Base-by-base conservation (phyloP, 2,329 filamentous ascomycete genomes). In the Trichoderma afroharzianum region DNA sequence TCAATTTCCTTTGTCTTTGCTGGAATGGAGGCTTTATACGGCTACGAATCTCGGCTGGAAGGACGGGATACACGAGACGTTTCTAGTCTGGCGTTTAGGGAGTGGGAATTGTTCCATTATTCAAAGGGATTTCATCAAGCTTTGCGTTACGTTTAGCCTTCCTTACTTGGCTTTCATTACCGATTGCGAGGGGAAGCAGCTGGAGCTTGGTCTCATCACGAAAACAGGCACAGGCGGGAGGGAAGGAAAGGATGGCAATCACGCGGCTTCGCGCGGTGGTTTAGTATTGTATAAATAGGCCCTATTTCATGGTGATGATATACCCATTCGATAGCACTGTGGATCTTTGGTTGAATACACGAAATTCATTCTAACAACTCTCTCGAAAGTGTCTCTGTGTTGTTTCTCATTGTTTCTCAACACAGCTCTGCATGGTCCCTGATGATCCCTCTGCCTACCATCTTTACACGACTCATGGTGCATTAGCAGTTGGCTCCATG, bases 221-320 rank as follows among this genome's bases (percentile, higher is more conserved):
- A 69, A 68, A 57, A 66, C 36, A 70, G 62, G 68, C 30, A 59
- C 59, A 39, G 62, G 55, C 67, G 55, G 70, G 62, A 58, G 21
- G 57, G 63, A 61, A 39, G 63, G 70, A 57, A 57, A 32, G 63
- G 57, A 68, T 63, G 70, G 63, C 43, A 71, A 71, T 57, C 62
- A 62, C 21, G 55, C 63, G 33, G 70, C 70, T 55, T 43, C 30
- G 15, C 43, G 55, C 26, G 36, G 57, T 50, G 21, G 57, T 62
- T 71, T 68, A 61, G 68, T 47, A 71, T 69, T 74, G 73, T 74
- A 74, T 68, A 66, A 73, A 72, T 72, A 75, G 63, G 61, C 71
- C 70, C 73, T 68, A 61, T 73, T 61, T 57, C 50, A 71, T 30
- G 62, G 64, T 71, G 73, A 74, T 62, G 71, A 74, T 74, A 74